Percentiles rank a stretch among this genome's conserved stretches.
These are phyloP conservation scores for Dactylellina sp. DNA, from an alignment of 2,329 filamentous ascomycete species.

Conservation along the genomic window DNA sequence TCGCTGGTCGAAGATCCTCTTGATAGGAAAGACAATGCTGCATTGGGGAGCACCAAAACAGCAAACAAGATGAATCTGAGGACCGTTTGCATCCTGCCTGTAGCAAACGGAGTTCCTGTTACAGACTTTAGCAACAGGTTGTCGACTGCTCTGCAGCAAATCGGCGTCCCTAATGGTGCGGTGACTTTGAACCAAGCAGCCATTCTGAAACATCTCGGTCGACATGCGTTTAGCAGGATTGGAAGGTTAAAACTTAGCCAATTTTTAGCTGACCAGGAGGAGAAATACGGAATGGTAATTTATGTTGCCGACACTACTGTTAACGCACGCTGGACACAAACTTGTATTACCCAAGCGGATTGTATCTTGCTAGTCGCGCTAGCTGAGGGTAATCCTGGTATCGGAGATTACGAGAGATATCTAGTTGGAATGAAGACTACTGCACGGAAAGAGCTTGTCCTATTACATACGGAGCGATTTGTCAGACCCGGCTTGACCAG, in stretches of 20 bases:
- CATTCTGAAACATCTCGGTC: slow-evolving; percentile 92
- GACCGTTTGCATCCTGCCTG: slow-evolving; percentile 90
- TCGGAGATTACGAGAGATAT: slow-evolving; percentile 97
- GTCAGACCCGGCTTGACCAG: slow-evolving; percentile 85
- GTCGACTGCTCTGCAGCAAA: slow-evolving; percentile 86
- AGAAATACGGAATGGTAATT: slow-evolving; percentile 94
- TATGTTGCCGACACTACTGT: slow-evolving; percentile 98
- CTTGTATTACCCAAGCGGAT: slow-evolving; percentile 95
- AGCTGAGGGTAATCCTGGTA: slow-evolving; percentile 86
- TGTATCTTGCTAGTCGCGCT: slow-evolving; percentile 93
- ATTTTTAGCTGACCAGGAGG: slow-evolving; percentile 94
- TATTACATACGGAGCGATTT: slow-evolving; percentile 89
- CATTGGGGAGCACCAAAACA: slow-evolving; percentile 71
- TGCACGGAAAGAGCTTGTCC: slow-evolving; percentile 88
- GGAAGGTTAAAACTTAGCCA: slow-evolving; percentile 95
- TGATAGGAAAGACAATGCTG: slow-evolving; percentile 48
- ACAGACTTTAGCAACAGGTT: slow-evolving; percentile 93
- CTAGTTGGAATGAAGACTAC: slow-evolving; percentile 97
- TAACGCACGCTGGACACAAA: slow-evolving; percentile 97
- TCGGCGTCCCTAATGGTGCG: slow-evolving; percentile 88
- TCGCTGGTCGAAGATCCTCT: slow-evolving; percentile 84
- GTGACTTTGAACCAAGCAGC: slow-evolving; percentile 92
- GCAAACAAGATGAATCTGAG: slow-evolving; percentile 91
- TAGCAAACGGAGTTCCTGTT: slow-evolving; percentile 90
- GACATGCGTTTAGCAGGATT: slow-evolving; percentile 97